Base-by-base conservation (phyloP, 768 basidiomycete species). In the Lanmaoa pseudosensibilis region DNA sequence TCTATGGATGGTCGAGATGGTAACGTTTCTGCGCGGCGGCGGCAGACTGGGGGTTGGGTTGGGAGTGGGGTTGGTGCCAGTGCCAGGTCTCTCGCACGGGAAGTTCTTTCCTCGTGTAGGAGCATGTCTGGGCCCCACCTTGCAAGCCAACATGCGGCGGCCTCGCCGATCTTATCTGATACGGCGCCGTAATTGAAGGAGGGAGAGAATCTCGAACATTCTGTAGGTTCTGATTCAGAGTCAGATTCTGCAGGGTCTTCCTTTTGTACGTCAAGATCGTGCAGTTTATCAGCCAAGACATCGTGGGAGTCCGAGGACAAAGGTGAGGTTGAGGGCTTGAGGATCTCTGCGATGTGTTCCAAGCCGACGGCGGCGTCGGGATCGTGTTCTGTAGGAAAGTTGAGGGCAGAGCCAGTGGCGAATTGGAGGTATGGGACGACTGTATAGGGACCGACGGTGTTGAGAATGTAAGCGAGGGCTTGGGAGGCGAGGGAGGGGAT, bases 101-200 rank as follows among this genome's bases (percentile, higher is more conserved):
- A 41, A 11, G 60, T 59, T 40, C 71, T 72, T 61, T 85, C 80
- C 65, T 92, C 90, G 33, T 81, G 78, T 10, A 66, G 65, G n/a
- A 96, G 78, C 59, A 96, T 78, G 66, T 97, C 94, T 13, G 74
- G 68, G 0, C 86, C 91, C 94, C 94, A 98, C 43, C 91, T 78
- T 1, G 86, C 80, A 18, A 97, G 77, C 93, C 94, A 98, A 69
- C 89, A 92, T 3, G 83, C 82, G 62, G 88, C 87, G 0, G 92
- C 88, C 72, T 96, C 93, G 13, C 94, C 94, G 54, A 97, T 91
- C 75, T 92, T 95, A 72, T 93, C 85, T 0, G 90, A 90, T 11
- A 94, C 78, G n/a, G 83, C 79, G n/a, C 94, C 94, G 65, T 97
- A 96, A 66, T 85, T 80, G 63, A 85, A 89, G 36, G 74, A 75